Conservation (phyloP, 2,329 filamentous ascomycete genomes). For the Epichloe glyceriae region DNA sequence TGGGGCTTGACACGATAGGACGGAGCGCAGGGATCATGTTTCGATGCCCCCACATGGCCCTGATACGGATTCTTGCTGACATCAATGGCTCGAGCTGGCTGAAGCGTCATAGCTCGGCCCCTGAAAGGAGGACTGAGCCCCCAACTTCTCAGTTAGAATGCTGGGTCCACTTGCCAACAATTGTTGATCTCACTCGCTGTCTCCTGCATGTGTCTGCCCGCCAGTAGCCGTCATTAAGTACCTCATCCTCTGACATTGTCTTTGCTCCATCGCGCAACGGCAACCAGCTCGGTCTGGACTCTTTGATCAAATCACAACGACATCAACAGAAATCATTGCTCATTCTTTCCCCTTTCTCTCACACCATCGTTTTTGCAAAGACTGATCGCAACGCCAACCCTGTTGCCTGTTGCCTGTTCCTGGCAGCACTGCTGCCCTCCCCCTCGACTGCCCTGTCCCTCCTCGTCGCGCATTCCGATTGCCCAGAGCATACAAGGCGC, state of each 20-base stretch:
- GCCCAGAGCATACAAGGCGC: neutral
- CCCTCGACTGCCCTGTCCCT: neutral
- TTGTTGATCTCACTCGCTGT: neutral
- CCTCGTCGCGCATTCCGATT: neutral
- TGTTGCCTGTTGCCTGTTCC: neutral
- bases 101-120: too few species aligned
- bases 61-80: too few species aligned
- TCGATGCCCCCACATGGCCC: constrained; percentile 5
- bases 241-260: neutral
- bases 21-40: neutral
- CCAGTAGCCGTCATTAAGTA: neutral
- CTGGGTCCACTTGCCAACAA: too few species aligned
- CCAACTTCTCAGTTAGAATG: too few species aligned
- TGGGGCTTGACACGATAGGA: neutral
- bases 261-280: neutral
- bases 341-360: neutral
- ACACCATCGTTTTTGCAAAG: neutral
- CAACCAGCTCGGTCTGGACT: neutral
- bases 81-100: too few species aligned
- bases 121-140: too few species aligned
- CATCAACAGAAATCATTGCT: neutral
- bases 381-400: neutral
- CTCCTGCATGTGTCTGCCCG: neutral
- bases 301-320: neutral
- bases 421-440: neutral